phyloP scores from a whole-genome alignment of 2,329 filamentous ascomycete genomes.

The Myriangium duriaei region DNA sequence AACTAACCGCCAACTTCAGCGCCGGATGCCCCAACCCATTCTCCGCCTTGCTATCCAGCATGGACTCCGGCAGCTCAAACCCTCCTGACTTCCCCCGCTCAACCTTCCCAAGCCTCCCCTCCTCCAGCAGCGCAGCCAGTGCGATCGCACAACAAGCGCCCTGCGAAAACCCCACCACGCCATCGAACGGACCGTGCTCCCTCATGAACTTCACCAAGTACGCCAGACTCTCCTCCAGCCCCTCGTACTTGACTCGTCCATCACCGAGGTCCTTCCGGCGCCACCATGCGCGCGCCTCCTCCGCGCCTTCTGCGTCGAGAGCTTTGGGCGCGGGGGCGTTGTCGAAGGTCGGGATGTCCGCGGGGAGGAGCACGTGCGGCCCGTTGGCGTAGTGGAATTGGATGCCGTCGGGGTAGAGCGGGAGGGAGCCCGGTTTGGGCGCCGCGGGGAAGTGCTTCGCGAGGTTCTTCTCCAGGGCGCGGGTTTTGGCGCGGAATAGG shows the following conservation, averaged over 20 bases:
- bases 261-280: constrained; percentile 46
- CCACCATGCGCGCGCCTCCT: constrained; percentile 32
- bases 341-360: constrained; percentile 48
- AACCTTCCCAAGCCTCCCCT: constrained; percentile 35
- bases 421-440: constrained; percentile 31
- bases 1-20: constrained; percentile 60
- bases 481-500: constrained; percentile 77
- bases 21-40: constrained; percentile 36
- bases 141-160: constrained; percentile 62
- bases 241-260: constrained; percentile 46
- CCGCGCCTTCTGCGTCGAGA: constrained; percentile 41
- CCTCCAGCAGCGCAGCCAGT: constrained; percentile 60
- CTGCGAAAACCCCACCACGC: constrained; percentile 72
- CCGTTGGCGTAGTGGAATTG: constrained; percentile 36
- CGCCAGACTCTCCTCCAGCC: constrained; percentile 54
- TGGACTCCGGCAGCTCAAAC: constrained; percentile 41
- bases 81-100: constrained; percentile 28
- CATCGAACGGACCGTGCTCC: constrained; percentile 58
- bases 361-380: constrained; percentile 28
- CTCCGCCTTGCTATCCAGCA: constrained; percentile 28
- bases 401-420: constrained; percentile 26
- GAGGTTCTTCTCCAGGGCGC: constrained; percentile 71
- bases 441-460: constrained; percentile 57
- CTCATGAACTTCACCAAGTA: constrained; percentile 49
- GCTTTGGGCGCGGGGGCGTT: constrained; percentile 21